Base-by-base conservation (phyloP, 371 early-diverging fungal genomes). In the Mucor plumbeus region DNA sequence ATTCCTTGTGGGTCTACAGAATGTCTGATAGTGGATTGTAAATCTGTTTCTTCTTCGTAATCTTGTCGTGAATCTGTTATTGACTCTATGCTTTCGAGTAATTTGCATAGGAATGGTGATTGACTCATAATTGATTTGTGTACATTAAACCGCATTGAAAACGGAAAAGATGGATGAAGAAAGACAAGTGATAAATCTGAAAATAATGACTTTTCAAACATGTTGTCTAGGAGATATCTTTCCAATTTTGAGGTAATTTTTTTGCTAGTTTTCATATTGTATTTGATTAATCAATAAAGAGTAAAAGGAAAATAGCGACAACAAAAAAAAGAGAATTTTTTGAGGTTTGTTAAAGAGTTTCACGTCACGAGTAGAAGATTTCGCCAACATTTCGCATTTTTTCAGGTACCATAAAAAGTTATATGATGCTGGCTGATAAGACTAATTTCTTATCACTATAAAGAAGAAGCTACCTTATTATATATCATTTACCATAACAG, bases 181-280 rank as follows among this genome's bases (percentile, higher is more conserved):
- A 83, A 80, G 4, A 65, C 72, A 3, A 83, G 66, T 0, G 74
- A 69, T 0, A 83, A 36, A 66, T 83, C 83, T 15, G 80, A 75
- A 63, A 75, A 83, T 3, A 75, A 57, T 0, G 79, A 64, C 11
- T 75, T 55, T 40, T 83, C 77, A 65, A 83, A 83, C 77, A 80
- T 76, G 62, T 36, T 59, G 13, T 75, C 69, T 35, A 77, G 55
- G 9, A 81, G 61, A 63, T 77, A 69, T 33, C 55, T 66, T 54
- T 76, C 79, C 7, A 81, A 93, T 83, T 31, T 94, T 86, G 34
- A 90, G 86, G 75, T 95, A 93, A 65, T 41, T n/a, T 57, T 61
- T 35, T 55, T 55, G 3, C 34, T 19, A 1, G 34, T n/a, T 3
- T 36, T 56, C 35, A 55, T 55, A 0, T 50, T 11, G 53, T 21